phyloP scores from a whole-genome alignment of 768 basidiomycete species.

The Lactarius deliciosus region DNA sequence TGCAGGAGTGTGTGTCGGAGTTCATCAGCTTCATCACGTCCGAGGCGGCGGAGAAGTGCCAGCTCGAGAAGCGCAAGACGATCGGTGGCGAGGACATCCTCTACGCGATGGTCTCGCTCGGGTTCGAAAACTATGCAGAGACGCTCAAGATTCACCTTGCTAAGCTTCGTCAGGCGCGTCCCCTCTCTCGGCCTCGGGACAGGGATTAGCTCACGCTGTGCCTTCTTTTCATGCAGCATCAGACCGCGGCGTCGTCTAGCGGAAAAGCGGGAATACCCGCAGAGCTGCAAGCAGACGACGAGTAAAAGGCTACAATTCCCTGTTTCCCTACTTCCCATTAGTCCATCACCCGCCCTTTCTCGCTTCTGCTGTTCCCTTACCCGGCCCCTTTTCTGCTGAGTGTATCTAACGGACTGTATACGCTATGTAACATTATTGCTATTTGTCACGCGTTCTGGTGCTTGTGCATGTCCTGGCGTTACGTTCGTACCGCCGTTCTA shows the following conservation, averaged over 20 bases:
- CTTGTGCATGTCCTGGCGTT: neutral
- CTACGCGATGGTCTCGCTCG: conserved; percentile 88
- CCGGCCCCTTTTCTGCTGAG: neutral
- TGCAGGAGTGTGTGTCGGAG: conserved; percentile 97
- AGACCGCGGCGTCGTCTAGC: conserved; percentile 26
- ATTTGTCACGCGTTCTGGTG: conserved; percentile 17
- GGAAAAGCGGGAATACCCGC: conserved; percentile 25
- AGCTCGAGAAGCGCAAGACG: conserved; percentile 95
- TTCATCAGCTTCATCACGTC: conserved; percentile 98
- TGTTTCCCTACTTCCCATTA: neutral
- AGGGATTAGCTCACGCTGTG: neutral
- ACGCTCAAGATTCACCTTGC: conserved; percentile 90
- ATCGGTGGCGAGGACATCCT: conserved; percentile 97
- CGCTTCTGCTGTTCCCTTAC: neutral
- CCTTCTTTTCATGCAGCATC: conserved; percentile 24
- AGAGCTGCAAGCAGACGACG: conserved; percentile 24
- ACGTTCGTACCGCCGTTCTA: neutral
- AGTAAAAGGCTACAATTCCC: conserved; percentile 6
- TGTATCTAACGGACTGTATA: conserved; percentile 26
- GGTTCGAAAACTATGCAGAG: conserved; percentile 94
- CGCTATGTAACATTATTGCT: conserved; percentile 28
- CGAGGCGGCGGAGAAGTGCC: conserved; percentile 93
- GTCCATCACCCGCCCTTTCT: neutral
- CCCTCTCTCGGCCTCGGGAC: no score
- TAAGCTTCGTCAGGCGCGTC: conserved; percentile 75